These are phyloP conservation scores for Ramalina peruviana DNA, from an alignment of 495 filamentous ascomycete genomes.

Conservation along the genomic window DNA sequence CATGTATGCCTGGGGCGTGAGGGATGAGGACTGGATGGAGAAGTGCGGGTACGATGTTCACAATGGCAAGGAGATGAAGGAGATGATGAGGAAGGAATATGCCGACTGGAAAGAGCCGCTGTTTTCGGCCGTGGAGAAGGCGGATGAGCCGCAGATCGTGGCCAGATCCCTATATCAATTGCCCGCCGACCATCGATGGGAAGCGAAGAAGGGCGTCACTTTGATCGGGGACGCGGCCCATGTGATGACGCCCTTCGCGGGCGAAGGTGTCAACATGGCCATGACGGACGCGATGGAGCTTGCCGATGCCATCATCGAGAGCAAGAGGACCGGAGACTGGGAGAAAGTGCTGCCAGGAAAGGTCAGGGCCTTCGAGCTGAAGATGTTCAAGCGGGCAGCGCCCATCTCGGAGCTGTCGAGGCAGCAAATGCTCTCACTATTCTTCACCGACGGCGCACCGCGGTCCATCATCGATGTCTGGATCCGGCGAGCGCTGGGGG, in stretches of 20 bases:
- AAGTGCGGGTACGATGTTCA: constrained; percentile 21
- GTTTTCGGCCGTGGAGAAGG: constrained; percentile 7
- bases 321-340: not conserved
- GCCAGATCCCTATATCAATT: constrained; percentile 33
- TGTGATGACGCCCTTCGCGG: constrained; percentile 46
- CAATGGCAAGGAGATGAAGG: constrained; percentile 8
- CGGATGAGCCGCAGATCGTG: constrained; percentile 5
- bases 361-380: constrained; percentile 4
- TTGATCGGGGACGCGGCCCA: constrained; percentile 50
- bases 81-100: constrained; percentile 11
- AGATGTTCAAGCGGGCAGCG: constrained; percentile 8
- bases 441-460: constrained; percentile 9
- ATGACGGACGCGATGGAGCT: constrained; percentile 45
- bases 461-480: constrained; percentile 5
- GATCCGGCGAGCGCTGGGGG: constrained; percentile 4
- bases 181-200: constrained; percentile 36
- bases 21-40: constrained; percentile 26
- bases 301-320: constrained; percentile 28
- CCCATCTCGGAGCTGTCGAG: constrained; percentile 3
- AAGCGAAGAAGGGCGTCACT: constrained; percentile 29
- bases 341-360: not conserved
- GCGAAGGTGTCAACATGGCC: constrained; percentile 45
- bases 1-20: constrained; percentile 18
- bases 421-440: constrained; percentile 7
- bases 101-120: constrained; percentile 19